These are phyloP conservation scores for Fusarium clavum DNA, from an alignment of 2,329 filamentous ascomycete species.

Conservation along the genomic window DNA sequence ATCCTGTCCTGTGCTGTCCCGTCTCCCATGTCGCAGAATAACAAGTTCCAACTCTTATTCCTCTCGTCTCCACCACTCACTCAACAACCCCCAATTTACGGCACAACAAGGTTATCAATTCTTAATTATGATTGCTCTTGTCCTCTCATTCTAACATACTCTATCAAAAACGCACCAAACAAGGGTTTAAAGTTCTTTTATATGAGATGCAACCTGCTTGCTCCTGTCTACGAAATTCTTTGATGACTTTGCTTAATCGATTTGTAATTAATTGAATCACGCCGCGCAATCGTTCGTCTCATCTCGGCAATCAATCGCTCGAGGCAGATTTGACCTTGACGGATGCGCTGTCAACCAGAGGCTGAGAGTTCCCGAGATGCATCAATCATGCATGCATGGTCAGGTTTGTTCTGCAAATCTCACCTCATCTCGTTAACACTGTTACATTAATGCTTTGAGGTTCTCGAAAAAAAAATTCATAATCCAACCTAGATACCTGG, in stretches of 20 bases:
- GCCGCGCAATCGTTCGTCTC: slow-evolving; percentile 27
- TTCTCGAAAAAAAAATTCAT: background rate
- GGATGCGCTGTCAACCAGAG: slow-evolving; percentile 12
- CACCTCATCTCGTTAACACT: slow-evolving; percentile 12
- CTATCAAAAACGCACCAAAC: slow-evolving; percentile 26
- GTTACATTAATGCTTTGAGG: slow-evolving; percentile 7
- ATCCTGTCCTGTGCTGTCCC: slow-evolving; percentile 8
- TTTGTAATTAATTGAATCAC: slow-evolving; percentile 3
- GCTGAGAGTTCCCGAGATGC: slow-evolving; percentile 3
- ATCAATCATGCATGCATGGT: background rate
- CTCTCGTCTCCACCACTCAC: slow-evolving; percentile 15
- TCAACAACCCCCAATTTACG: background rate
- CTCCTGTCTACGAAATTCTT: slow-evolving; percentile 1
- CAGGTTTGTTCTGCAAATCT: slow-evolving; percentile 5
- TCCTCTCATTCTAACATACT: slow-evolving; percentile 2
- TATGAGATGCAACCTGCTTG: background rate
- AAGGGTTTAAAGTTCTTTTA: slow-evolving; percentile 18
- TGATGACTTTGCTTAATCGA: background rate
- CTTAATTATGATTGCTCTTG: slow-evolving; percentile 8
- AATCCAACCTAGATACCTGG: background rate
- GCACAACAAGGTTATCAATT: background rate
- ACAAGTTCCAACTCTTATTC: slow-evolving; percentile 19
- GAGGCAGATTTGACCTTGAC: slow-evolving; percentile 25
- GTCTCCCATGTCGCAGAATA: slow-evolving; percentile 34
- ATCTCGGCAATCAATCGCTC: slow-evolving; percentile 27